Evolutionary conservation across 2,329 filamentous ascomycete genomes (phyloP), one percentile per base, ranked within the genome.

Genomic region (Stagonosporopsis rhizophila): DNA sequence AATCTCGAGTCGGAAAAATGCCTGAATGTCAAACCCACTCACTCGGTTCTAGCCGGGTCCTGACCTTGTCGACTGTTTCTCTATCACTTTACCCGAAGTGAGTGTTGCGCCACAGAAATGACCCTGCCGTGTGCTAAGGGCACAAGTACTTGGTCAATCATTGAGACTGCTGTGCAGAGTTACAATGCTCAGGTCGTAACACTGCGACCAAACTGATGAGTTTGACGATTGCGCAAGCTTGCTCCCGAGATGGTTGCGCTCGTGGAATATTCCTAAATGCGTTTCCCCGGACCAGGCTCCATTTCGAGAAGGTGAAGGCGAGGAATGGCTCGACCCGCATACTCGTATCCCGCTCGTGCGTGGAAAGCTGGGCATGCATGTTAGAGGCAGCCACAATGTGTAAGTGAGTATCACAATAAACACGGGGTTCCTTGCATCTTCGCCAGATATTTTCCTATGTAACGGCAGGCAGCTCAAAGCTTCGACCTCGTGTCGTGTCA

Each of bases 241-340:
- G 27, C 8, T 44, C 32, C 54, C 44, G 41, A 35, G 27, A 22
- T 34, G 17, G 12, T 15, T 20, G 17, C 25, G 35, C 39, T 48
- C 44, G 39, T 52, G 19, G 38, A 40, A 44, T 30, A 1, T 28
- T 39, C 28, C 44, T 48, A 15, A 17, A 40, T 52, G 11, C n/a
- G 19, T 38, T 42, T 44, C 32, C 44, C 32, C 48, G 54, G 54
- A 44, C 41, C 22, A 52, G 42, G 45, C 37, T 12, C 54, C 48
- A n/a, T 27, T 52, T 57, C 30, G 34, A 57, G 54, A 52, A 57
- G 54, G 53, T 56, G 47, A 39, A 14, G 47, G 42, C 44, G 19
- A 47, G 38, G 30, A 42, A 48, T 48, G 48, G 54, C 48, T 57
- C 48, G 44, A 37, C 48, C 32, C 44, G 48, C 48, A 52, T 44